Percentiles rank a stretch among this genome's conserved stretches.
phyloP scores from a whole-genome alignment of 495 filamentous ascomycete species.

The Lindgomyces ingoldianus region DNA sequence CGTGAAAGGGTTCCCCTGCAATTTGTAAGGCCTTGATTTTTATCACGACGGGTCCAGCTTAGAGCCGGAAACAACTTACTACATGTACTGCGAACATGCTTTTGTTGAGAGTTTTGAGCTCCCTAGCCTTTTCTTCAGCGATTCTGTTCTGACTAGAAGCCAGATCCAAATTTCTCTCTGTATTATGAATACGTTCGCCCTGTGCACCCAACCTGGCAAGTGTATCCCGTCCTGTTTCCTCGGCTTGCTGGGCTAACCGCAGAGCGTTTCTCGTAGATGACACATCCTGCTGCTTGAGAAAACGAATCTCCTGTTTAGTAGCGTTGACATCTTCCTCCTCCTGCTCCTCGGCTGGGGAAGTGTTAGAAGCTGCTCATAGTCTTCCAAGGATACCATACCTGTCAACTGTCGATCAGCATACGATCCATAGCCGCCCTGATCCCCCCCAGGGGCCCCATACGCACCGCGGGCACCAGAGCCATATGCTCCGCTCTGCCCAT shows the following conservation, averaged over 20 bases:
- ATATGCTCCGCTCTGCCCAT: conserved; percentile 21
- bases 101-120: conserved; percentile 74
- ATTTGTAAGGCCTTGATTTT: background rate
- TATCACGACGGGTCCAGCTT: too few species aligned
- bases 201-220: conserved; percentile 41
- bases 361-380: background rate
- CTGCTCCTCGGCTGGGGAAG: conserved; percentile 53
- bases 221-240: conserved; percentile 70
- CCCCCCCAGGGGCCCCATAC: conserved; percentile 46
- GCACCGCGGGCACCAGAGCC: conserved; percentile 35
- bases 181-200: conserved; percentile 72
- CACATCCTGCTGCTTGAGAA: conserved; percentile 74
- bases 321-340: conserved; percentile 62
- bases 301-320: conserved; percentile 72
- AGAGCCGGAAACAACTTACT: background rate
- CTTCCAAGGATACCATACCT: conserved; percentile 26
- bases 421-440: conserved; percentile 54
- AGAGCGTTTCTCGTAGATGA: conserved; percentile 69
- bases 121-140: conserved; percentile 73
- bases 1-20: conserved; percentile 28
- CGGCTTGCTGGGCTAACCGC: conserved; percentile 64
- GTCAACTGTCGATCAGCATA: conserved; percentile 70
- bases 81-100: conserved; percentile 70
- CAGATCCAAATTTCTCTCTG: conserved; percentile 61
- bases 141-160: conserved; percentile 65